Conservation (phyloP, 495 filamentous ascomycete genomes). For the Xylaria longipes region DNA sequence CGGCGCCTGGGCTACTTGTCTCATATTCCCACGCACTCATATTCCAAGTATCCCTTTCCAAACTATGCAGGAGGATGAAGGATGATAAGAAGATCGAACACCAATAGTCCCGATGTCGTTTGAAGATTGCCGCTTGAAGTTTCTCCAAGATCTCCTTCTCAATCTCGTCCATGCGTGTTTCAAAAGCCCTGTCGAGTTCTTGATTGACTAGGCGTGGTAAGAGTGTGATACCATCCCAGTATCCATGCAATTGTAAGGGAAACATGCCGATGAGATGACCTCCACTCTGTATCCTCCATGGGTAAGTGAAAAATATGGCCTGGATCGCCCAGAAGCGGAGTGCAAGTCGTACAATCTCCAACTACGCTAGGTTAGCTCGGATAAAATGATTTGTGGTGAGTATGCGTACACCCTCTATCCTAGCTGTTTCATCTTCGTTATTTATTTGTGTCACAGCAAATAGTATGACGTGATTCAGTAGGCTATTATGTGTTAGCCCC, state of each 20-base stretch:
- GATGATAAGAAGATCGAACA: constrained; percentile 16
- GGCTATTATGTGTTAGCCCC: not conserved
- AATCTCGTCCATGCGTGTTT: constrained; percentile 21
- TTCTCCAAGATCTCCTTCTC: constrained; percentile 13
- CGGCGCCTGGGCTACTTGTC: not conserved
- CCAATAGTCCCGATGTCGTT: constrained; percentile 14
- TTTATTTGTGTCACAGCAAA: constrained; percentile 16
- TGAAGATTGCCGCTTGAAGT: constrained; percentile 16
- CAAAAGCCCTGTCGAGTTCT: constrained; percentile 21
- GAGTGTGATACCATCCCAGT: constrained; percentile 21
- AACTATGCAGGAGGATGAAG: constrained; percentile 14
- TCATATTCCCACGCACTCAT: constrained; percentile 19
- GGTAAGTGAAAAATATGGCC: constrained; percentile 20
- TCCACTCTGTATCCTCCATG: constrained; percentile 18
- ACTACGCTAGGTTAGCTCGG: constrained; percentile 1
- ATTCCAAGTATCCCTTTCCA: constrained; percentile 23
- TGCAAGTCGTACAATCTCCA: constrained; percentile 3
- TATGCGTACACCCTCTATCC: constrained; percentile 14
- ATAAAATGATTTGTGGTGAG: not conserved
- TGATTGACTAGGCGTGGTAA: constrained; percentile 19
- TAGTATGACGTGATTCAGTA: constrained; percentile 13
- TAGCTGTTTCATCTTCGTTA: not conserved
- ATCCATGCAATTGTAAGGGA: constrained; percentile 9
- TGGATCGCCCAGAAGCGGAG: constrained; percentile 22
- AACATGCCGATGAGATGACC: constrained; percentile 19